phyloP scores from a whole-genome alignment of 2,329 filamentous ascomycete genomes.

The Claviceps pazoutovae region DNA sequence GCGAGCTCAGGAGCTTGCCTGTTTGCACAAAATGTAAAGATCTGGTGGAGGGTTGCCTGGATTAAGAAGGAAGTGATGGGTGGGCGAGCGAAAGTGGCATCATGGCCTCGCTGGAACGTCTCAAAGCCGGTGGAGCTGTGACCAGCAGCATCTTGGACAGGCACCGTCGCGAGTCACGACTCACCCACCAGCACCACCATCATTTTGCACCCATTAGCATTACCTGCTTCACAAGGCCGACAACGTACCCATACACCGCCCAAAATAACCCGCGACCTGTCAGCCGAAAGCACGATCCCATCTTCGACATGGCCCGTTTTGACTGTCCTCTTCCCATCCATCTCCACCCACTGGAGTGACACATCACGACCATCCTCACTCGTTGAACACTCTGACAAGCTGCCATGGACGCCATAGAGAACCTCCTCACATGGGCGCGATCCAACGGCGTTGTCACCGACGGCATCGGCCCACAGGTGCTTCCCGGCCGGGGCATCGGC shows the following conservation, averaged over 20 bases:
- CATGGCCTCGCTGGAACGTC: no score
- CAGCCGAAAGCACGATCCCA: neutral
- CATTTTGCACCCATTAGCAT: no score
- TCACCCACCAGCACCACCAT: neutral
- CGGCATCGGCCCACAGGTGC: slow-evolving; percentile 50
- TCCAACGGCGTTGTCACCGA: slow-evolving; percentile 51
- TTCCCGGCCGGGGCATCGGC: slow-evolving; percentile 64
- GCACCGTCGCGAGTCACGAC: neutral
- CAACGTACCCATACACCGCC: no score
- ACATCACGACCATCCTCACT: neutral
- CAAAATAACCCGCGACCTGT: neutral
- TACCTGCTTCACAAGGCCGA: no score
- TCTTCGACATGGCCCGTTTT: slow-evolving; percentile 1
- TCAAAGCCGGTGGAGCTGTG: neutral
- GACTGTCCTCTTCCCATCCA: neutral
- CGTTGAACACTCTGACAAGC: neutral
- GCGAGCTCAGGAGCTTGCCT: no score
- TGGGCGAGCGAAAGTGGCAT: no score
- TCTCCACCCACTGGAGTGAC: neutral
- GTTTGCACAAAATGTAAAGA: neutral
- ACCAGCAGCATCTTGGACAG: neutral
- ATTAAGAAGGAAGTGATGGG: no score
- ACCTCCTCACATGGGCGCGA: slow-evolving; percentile 55
- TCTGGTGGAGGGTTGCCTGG: neutral
- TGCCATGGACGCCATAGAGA: slow-evolving; percentile 17